phyloP scores from a whole-genome alignment of 768 basidiomycete genomes.

The Pulveroboletus sp. region DNA sequence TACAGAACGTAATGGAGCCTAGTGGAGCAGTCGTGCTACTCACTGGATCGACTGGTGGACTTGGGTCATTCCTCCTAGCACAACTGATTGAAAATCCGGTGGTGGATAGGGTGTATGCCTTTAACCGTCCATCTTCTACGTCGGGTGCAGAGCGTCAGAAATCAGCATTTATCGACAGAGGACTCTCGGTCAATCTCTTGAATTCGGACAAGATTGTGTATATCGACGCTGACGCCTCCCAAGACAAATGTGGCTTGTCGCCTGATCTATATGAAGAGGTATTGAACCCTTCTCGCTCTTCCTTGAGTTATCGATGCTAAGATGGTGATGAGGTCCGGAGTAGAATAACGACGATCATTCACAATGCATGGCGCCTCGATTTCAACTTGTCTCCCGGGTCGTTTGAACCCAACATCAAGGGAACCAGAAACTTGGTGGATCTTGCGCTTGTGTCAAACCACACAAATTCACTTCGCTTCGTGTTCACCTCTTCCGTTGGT shows the following conservation, averaged over 20 bases:
- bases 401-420: slow-evolving; percentile 35
- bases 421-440: slow-evolving; percentile 31
- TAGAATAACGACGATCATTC: slow-evolving; percentile 30
- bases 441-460: slow-evolving; percentile 5
- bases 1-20: neutral
- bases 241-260: slow-evolving; percentile 28
- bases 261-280: slow-evolving; percentile 28
- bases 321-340: slow-evolving; percentile 10
- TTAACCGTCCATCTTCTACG: slow-evolving; percentile 27
- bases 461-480: slow-evolving; percentile 9
- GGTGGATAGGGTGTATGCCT: slow-evolving; percentile 31
- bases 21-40: slow-evolving; percentile 13
- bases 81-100: slow-evolving; percentile 22
- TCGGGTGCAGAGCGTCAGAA: slow-evolving; percentile 26
- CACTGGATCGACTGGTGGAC: slow-evolving; percentile 42
- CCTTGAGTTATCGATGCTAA: neutral
- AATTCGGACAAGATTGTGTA: slow-evolving; percentile 31
- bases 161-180: slow-evolving; percentile 34
- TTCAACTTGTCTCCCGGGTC: slow-evolving; percentile 37
- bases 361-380: slow-evolving; percentile 40
- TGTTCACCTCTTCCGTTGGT: slow-evolving; percentile 26
- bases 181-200: slow-evolving; percentile 29
- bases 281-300: neutral
- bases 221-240: slow-evolving; percentile 35
- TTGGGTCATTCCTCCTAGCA: slow-evolving; percentile 37